Evolutionary conservation across 2,329 filamentous ascomycete genomes (phyloP).

Genomic region (Helicocarpus griseus): DNA sequence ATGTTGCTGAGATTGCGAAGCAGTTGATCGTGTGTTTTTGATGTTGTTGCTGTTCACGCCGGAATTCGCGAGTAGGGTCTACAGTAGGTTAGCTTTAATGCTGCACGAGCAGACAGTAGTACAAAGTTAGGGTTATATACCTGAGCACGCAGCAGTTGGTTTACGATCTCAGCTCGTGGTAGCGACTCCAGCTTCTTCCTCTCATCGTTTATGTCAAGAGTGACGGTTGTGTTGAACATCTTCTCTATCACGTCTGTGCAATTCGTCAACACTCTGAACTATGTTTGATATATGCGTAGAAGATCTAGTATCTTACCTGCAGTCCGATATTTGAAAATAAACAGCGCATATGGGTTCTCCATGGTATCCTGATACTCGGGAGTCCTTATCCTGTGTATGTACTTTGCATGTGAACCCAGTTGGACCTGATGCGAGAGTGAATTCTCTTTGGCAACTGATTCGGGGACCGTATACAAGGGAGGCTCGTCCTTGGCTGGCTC

Average conservation of each 20-base stretch:
- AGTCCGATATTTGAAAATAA: slow-evolving; percentile 24
- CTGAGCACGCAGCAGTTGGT: slow-evolving; percentile 15
- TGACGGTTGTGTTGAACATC: slow-evolving; percentile 10
- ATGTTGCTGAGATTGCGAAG: background rate
- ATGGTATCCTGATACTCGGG: slow-evolving; percentile 22
- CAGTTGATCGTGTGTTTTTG: background rate
- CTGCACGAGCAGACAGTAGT: background rate
- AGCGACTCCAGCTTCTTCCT: slow-evolving; percentile 13
- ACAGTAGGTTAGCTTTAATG: background rate
- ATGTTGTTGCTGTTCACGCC: background rate
- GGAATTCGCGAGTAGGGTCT: background rate
- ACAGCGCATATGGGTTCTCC: slow-evolving; percentile 23
- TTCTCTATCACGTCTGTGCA: slow-evolving; percentile 12
- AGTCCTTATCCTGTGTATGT: slow-evolving; percentile 19
- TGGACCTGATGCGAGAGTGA: slow-evolving; percentile 23
- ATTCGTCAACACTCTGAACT: background rate
- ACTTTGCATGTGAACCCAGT: slow-evolving; percentile 18
- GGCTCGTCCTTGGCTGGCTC: slow-evolving; percentile 10
- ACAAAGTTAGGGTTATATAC: slow-evolving; percentile 1
- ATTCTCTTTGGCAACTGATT: slow-evolving; percentile 9
- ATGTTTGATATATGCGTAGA: background rate
- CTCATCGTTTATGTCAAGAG: slow-evolving; percentile 13
- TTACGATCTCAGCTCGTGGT: slow-evolving; percentile 12
- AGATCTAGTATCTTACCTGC: slow-evolving; percentile 8
- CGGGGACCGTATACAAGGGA: slow-evolving; percentile 15